Evolutionary conservation across 2,329 filamentous ascomycete genomes (phyloP).

Genomic region (Kalmusia sp.): DNA sequence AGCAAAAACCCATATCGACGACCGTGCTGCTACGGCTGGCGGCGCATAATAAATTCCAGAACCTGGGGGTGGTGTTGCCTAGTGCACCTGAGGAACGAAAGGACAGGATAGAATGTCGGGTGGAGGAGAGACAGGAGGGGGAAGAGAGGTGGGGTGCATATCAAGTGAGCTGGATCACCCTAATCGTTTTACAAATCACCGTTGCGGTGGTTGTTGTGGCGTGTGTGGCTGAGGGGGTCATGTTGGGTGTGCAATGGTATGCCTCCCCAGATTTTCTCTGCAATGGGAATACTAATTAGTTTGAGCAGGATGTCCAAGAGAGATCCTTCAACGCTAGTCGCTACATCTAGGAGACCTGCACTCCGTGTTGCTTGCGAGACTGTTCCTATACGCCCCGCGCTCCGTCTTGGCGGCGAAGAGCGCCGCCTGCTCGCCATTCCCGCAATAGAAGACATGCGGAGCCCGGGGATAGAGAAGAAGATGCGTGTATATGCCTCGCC

Average conservation of each 20-base stretch:
- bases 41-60: constrained; percentile 4
- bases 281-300: not conserved
- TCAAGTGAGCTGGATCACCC: constrained; percentile 30
- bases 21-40: constrained; percentile 26
- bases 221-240: constrained; percentile 35
- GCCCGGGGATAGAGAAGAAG: constrained; percentile 38
- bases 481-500: constrained; percentile 26
- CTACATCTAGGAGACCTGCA: not conserved
- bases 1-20: constrained; percentile 25
- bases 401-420: constrained; percentile 31
- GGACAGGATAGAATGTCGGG: constrained; percentile 22
- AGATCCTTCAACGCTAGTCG: not conserved
- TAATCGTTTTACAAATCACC: constrained; percentile 35
- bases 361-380: too few relatives aligned
- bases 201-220: constrained; percentile 34
- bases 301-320: constrained; percentile 9
- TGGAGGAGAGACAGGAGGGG: constrained; percentile 23
- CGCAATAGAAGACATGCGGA: constrained; percentile 13
- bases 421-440: constrained; percentile 29
- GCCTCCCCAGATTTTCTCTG: not conserved
- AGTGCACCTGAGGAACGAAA: constrained; percentile 2
- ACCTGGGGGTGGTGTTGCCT: constrained; percentile 6
- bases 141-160: constrained; percentile 16
- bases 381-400: too few relatives aligned
- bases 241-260: constrained; percentile 29